Evolutionary conservation across 192 early-diverging fungal genomes (phyloP), one percentile per base, ranked within the genome.

Genomic region (Umbelopsis sp.): DNA sequence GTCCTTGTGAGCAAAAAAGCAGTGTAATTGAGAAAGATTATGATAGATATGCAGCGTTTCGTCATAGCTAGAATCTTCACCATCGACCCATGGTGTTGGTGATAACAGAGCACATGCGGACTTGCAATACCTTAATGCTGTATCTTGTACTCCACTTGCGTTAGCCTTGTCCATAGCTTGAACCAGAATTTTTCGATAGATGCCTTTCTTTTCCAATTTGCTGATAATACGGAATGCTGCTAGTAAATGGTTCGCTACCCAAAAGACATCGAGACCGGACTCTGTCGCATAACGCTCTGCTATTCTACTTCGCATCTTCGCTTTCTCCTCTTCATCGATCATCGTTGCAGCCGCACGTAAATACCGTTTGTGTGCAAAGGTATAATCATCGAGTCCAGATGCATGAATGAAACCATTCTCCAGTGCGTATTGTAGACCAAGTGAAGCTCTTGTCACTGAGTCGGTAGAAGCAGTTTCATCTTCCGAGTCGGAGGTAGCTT

Each of bases 31-130:
- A 2, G 76, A 67, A 5, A 78, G 27, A 48, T 67, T 51, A 5
- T 64, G 67, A 71, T 74, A 71, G 12, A 78, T 46, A 49, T 78
- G 71, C 5, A 78, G 11, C 5, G 76, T 78, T 50, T 78, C 76
- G 46, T 46, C 44, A 21, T 78, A 78, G 1, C 23, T 67, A 18
- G 66, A 35, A 41, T 78, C 76, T 16, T 46, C 45, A 18, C 76
- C 72, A 25, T 73, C 71, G 9, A 41, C 27, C 76, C 76, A 78
- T 0, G 75, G 70, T 15, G 49, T 35, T 27, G 67, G 21, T 4
- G 64, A 1, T 20, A 78, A 47, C 2, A 78, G 10, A 53, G 66
- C 64, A 50, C 49, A 13, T 11, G 68, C 71, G 12, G 68, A 49
- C 9, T 67, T 45, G 25, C 70, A 78, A 55, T 78, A 78, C 10